Evolutionary conservation across 2,329 filamentous ascomycete genomes (phyloP), one percentile per base, ranked within the genome.

Genomic region (Colletotrichum orbiculare): DNA sequence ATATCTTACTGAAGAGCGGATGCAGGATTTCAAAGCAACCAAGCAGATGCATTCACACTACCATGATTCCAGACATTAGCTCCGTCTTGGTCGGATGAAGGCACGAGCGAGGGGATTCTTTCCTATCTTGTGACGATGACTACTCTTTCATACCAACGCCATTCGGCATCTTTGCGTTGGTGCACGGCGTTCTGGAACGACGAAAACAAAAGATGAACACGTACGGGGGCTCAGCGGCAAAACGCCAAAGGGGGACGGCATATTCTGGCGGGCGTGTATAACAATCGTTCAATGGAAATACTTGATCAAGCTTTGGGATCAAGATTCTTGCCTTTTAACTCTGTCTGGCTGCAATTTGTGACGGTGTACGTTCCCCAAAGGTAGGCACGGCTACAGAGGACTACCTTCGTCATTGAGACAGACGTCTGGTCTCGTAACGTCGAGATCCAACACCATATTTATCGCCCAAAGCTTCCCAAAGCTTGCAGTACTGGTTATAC

Each of bases 41-140:
- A 12, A 12, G 41, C 11, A 12, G 45, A 35, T 6, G 17, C 25
- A 15, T 35, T 6, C 34, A 38, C 15, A 7, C 15, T 52, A 10
- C 17, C 39, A 38, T 35, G 48, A n/a, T 11, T 52, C 11, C 25
- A 12, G 25, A 10, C 15, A 6, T 10, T 25, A 2, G 13, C 43
- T 15, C 41, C 41, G 12, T 13, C 15, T 43, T 10, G 6, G n/a
- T 9, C 43, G n/a, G 43, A 46, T 11, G n/a, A n/a, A 17, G 15
- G 43, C 17, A 10, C 43, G 43, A 46, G 17, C 43, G n/a, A 41
- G 15, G 52, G 42, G 42, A 54, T 47, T 66, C 12, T 17, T 55
- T 62, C 54, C 56, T 66, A 35, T 48, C 54, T 25, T 25, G 25
- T 68, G 60, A 60, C 52, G 46, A 62, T 6, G 50, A 42, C 61